Percentiles rank a stretch among this genome's conserved stretches.
Conservation (phyloP, 2,329 filamentous ascomycete genomes). For the Xylariaceae sp. region DNA sequence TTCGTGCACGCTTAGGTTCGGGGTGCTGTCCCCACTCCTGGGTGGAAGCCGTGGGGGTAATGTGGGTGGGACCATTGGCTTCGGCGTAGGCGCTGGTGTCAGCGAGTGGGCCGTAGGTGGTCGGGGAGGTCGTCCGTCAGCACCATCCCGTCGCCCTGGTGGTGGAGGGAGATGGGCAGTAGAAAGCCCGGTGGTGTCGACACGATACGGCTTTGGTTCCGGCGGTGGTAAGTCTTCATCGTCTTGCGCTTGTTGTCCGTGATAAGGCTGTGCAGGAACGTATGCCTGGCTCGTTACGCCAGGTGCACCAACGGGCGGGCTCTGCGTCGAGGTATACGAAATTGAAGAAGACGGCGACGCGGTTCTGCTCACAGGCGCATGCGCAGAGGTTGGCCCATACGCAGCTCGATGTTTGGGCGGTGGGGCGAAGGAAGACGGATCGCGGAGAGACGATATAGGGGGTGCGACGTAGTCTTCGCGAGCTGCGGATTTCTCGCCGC, state of each 20-base stretch:
- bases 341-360: background rate
- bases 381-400: constrained; percentile 5
- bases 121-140: constrained; percentile 20
- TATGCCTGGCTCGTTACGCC: constrained; percentile 13
- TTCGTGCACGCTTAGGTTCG: constrained; percentile 28
- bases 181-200: constrained; percentile 64
- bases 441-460: constrained; percentile 66
- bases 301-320: constrained; percentile 15
- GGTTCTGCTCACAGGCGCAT: constrained; percentile 1
- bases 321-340: background rate
- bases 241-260: constrained; percentile 29
- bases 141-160: constrained; percentile 49
- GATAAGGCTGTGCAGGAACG: constrained; percentile 19
- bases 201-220: constrained; percentile 53
- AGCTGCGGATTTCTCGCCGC: constrained; percentile 29
- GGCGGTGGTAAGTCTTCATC: constrained; percentile 44
- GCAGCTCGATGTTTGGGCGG: constrained; percentile 60
- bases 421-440: constrained; percentile 72
- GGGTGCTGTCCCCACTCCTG: constrained; percentile 45
- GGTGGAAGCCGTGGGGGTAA: constrained; percentile 68
- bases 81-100: constrained; percentile 3
- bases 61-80: constrained; percentile 38
- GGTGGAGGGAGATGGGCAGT: constrained; percentile 67
- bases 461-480: constrained; percentile 36
- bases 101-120: constrained; percentile 3